Base-by-base conservation (phyloP, 2,329 filamentous ascomycete species). In the Coleophoma cylindrospora region DNA sequence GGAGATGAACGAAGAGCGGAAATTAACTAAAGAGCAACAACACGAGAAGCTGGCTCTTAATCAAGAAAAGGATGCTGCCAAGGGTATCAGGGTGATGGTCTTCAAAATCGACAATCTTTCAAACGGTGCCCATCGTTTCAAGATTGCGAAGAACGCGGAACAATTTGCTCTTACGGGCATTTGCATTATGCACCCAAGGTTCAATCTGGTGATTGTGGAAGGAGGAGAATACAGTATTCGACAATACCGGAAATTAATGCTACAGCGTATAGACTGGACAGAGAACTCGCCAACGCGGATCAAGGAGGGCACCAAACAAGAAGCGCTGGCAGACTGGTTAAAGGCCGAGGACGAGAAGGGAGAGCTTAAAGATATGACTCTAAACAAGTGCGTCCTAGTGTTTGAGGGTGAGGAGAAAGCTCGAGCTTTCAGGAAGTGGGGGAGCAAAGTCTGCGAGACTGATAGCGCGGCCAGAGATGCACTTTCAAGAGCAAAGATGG, bases 191-290 rank as follows among this genome's bases (percentile, higher is more conserved):
- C 84, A 96, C 63, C 94, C 94, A 1, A 87, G 85, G 56, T 86
- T 96, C 69, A 95, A 87, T 64, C 72, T 99, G 3, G 83, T 99
- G 14, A 83, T 99, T 55, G 91, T 96, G 1, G 95, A 99, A 67
- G 94, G 92, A 34, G 94, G 94, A 37, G 76, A 84, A 52, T 86
- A 94, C 71, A 87, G 86, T 52, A 87, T 94, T 65, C 83, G 82
- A 47, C 85, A 86, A 55, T 97, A 92, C 74, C 90, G 87, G 67
- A 96, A 96, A 67, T 77, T 99, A 32, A 91, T 99, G 89, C 75
- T 95, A 40, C 86, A 92, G 59, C 90, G 94, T 44, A 91, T 97
- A 63, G 87, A 95, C 67, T 99, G 95, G 94, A 87, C 87, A 2
- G 91, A 97, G 65, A 96, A 95, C 60, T 79, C 82, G 0, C 83